A percentile compares a stretch with the other conserved stretches of the same genome.
phyloP scores from a whole-genome alignment of 805 yeast species.

The Trichomonascus vanleenenianus region DNA sequence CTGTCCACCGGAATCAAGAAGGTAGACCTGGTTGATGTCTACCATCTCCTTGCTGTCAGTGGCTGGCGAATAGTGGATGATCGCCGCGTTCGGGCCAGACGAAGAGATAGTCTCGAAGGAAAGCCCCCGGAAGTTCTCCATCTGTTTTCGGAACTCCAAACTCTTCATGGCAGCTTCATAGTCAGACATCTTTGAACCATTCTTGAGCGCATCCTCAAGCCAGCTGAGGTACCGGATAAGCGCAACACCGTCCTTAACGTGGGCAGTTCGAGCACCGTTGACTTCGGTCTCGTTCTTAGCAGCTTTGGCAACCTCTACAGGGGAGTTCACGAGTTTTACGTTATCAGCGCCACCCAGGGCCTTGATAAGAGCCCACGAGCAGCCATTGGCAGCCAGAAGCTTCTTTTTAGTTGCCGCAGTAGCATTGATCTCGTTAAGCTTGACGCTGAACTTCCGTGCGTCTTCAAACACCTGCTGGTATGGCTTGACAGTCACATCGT shows the following conservation, averaged over 20 bases:
- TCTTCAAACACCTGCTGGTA: slow-evolving; percentile 57
- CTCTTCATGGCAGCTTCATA: slow-evolving; percentile 49
- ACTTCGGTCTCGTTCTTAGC: slow-evolving; percentile 70
- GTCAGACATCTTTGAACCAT: slow-evolving; percentile 43
- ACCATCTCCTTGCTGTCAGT: slow-evolving; percentile 49
- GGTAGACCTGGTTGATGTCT: slow-evolving; percentile 58
- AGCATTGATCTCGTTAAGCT: slow-evolving; percentile 5
- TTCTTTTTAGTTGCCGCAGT: slow-evolving; percentile 23
- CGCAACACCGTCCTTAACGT: slow-evolving; percentile 76
- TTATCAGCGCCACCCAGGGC: slow-evolving; percentile 38
- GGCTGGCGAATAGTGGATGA: slow-evolving; percentile 67
- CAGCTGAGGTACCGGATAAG: slow-evolving; percentile 70
- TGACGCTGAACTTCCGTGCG: slow-evolving; percentile 26
- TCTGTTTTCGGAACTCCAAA: slow-evolving; percentile 34
- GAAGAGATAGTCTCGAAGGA: slow-evolving; percentile 71
- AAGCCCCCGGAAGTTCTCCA: slow-evolving; percentile 42
- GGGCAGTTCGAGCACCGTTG: slow-evolving; percentile 65
- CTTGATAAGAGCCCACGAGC: slow-evolving; percentile 63
- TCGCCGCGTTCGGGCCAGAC: slow-evolving; percentile 68
- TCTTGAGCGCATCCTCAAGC: slow-evolving; percentile 54
- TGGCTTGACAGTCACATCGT: slow-evolving; percentile 40
- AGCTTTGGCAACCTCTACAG: slow-evolving; percentile 61
- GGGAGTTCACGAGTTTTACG: slow-evolving; percentile 42
- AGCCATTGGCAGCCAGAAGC: slow-evolving; percentile 45
- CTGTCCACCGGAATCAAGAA: slow-evolving; percentile 89